Evolutionary conservation across 2,329 filamentous ascomycete genomes (phyloP), one percentile per base, ranked within the genome.

Genomic region (Ascochyta clinopodiicola): DNA sequence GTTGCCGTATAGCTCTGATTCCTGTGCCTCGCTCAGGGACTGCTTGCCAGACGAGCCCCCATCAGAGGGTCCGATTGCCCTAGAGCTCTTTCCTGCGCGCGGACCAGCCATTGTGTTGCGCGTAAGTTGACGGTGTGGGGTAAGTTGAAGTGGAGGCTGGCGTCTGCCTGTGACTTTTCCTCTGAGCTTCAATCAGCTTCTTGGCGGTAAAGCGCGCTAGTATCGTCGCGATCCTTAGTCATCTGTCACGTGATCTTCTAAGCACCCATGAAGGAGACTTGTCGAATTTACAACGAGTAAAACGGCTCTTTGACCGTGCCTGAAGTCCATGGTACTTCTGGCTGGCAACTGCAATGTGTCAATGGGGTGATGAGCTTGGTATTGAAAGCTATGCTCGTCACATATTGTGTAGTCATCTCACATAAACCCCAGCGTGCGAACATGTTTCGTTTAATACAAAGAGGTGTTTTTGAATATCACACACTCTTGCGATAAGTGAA

Each of bases 11-110:
- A 98, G 85, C 44, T 90, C 86, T 64, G 86, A 94, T 76, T 98
- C 95, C 79, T 93, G 93, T 74, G 85, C 86, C 66, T 97, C 93
- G 74, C 87, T 96, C 73, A 98, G 84, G 76, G 91, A 96, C 77
- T 90, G 91, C 85, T 96, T 97, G 77, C 88, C 93, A 68, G 90
- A 91, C 73, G 83, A 83, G 82, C 95, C 89, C 82, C 85, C 86
- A 78, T 91, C 91, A 71, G 88, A 86, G 63, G 86, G 82, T 80
- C 95, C 91, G 77, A 91, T 89, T 77, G 87, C 85, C 81, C 86
- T 89, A 76, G 88, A 89, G 82, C 93, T 93, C 82, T 91, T 95
- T 57, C 68, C 70, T 69, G 69, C 60, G 62, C 68, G 70, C 64
- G 69, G 66, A 51, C 69, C 69, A 62, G 70, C 66, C 70, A 73